Evolutionary conservation across 2,329 filamentous ascomycete species (phyloP).

Genomic region (Scedosporium apiospermum): DNA sequence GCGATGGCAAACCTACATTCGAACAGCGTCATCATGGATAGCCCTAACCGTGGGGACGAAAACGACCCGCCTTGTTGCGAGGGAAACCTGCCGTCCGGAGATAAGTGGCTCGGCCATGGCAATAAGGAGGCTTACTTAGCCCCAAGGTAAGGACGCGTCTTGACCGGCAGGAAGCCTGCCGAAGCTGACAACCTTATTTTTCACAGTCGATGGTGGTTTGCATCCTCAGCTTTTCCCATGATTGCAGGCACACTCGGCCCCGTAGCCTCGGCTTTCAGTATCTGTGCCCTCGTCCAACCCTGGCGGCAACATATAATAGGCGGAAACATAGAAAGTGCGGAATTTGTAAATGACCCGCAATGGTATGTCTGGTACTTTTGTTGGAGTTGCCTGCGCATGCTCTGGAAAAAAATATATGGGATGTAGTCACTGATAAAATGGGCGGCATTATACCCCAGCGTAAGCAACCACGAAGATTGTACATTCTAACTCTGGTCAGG

Average conservation of each 20-base stretch:
- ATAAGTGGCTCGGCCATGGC: too few species aligned
- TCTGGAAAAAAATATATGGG: neutral
- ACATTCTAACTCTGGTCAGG: conserved; percentile 28
- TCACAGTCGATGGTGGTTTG: conserved; percentile 52
- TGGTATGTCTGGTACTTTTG: conserved; percentile 40
- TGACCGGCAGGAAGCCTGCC: too few species aligned
- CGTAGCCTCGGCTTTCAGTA: conserved; percentile 78
- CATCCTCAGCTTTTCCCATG: conserved; percentile 61
- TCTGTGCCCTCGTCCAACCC: conserved; percentile 71
- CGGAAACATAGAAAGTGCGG: conserved; percentile 36
- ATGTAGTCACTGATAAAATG: neutral
- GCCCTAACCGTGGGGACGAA: too few species aligned
- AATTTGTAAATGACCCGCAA: conserved; percentile 49
- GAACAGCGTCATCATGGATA: too few species aligned
- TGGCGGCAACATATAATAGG: conserved; percentile 57
- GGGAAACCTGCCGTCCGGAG: too few species aligned
- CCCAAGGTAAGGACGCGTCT: too few species aligned
- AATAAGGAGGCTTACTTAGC: too few species aligned
- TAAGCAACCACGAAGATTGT: neutral
- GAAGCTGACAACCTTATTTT: neutral
- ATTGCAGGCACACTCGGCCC: conserved; percentile 78
- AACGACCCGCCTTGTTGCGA: too few species aligned
- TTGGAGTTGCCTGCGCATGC: neutral
- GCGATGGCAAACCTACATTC: too few species aligned
- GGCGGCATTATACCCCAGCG: too few species aligned